A percentile compares a stretch with the other conserved stretches of the same genome.
Conservation (phyloP, 805 yeast species). For the Candida ponderosae region DNA sequence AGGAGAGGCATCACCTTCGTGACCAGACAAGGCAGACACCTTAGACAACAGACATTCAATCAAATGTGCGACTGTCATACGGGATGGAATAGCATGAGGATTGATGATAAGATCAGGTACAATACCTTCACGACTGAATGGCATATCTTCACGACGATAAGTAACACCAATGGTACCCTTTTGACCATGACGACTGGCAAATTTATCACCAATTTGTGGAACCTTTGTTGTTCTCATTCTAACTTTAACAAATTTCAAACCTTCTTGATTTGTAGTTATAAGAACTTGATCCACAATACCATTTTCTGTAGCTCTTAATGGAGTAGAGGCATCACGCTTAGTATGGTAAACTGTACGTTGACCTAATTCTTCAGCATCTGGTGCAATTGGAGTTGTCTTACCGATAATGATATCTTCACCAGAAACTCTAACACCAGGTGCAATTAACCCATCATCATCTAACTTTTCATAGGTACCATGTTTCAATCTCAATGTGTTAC, state of each 20-base stretch:
- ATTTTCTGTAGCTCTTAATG: conserved; percentile 90
- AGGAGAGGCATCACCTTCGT: conserved; percentile 99
- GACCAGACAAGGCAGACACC: conserved; percentile 89
- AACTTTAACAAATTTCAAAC: conserved; percentile 93
- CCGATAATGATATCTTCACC: conserved; percentile 99
- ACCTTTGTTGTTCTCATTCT: conserved; percentile 98
- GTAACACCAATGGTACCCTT: conserved; percentile 99
- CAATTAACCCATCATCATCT: conserved; percentile 96
- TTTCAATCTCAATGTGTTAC: conserved; percentile 89
- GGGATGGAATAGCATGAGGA: conserved; percentile 99
- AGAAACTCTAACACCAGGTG: conserved; percentile 97
- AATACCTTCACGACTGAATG: conserved; percentile 89
- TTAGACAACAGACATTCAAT: conserved; percentile 95
- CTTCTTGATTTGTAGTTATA: conserved; percentile 96
- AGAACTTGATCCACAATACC: conserved; percentile 98
- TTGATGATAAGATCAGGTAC: conserved; percentile 97
- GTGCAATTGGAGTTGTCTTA: conserved; percentile 98
- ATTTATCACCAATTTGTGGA: conserved; percentile 99
- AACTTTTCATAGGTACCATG: conserved; percentile 97
- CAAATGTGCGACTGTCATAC: conserved; percentile 99
- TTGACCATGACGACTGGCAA: conserved; percentile 99
- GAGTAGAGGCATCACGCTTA: conserved; percentile 97
- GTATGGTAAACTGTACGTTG: conserved; percentile 98
- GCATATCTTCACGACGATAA: conserved; percentile 98
- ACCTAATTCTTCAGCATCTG: conserved; percentile 97